Conservation (phyloP, 2,329 filamentous ascomycete genomes). For the Monilinia fructigena region DNA sequence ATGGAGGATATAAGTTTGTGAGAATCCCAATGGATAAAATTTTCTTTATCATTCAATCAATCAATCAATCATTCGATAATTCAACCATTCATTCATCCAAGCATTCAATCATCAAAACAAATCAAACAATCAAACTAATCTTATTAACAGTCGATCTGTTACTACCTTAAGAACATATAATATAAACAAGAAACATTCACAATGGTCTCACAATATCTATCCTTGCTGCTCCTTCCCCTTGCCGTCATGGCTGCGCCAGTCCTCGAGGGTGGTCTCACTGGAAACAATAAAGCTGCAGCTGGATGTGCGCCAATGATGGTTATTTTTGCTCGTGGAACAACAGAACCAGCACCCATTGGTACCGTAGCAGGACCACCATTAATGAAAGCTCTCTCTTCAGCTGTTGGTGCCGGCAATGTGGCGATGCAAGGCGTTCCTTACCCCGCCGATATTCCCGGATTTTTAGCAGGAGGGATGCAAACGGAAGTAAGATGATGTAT, state of each 20-base stretch:
- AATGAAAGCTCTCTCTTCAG: constrained; percentile 32
- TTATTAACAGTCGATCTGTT: neutral
- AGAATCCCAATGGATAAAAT: neutral
- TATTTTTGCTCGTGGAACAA: constrained; percentile 35
- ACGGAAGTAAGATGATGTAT: constrained; percentile 47
- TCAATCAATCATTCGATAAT: too few species aligned
- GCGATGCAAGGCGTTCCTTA: constrained; percentile 56
- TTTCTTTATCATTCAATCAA: neutral
- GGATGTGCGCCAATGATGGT: constrained; percentile 34
- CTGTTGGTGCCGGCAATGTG: constrained; percentile 45
- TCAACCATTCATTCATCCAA: too few species aligned
- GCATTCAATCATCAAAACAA: too few species aligned
- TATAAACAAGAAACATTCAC: neutral
- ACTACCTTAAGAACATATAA: neutral
- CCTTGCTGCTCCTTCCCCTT: constrained; percentile 6
- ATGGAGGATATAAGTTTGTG: constrained; percentile 8
- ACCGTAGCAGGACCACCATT: constrained; percentile 35
- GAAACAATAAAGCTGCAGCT: constrained; percentile 7
- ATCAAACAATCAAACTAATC: neutral
- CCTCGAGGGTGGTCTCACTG: neutral
- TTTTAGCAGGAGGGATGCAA: constrained; percentile 48
- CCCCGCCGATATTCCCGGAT: constrained; percentile 47
- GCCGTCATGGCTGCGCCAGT: constrained; percentile 6
- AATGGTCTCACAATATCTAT: constrained; percentile 6
- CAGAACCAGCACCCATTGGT: constrained; percentile 31